These are phyloP conservation scores for Handroanthus guayacan DNA, from an alignment of 257 asterid genomes.

Conservation along the genomic window DNA sequence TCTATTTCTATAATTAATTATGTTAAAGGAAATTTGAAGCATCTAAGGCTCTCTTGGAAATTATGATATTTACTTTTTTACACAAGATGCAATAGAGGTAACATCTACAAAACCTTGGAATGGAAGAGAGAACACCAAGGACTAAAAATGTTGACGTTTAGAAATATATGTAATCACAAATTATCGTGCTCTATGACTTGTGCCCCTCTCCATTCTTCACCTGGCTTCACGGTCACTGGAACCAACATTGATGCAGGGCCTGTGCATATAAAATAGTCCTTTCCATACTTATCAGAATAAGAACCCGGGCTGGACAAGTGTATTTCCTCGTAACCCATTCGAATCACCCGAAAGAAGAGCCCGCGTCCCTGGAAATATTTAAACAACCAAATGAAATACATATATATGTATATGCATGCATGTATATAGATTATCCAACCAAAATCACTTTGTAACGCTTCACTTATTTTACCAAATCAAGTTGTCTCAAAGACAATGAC, in stretches of 20 bases:
- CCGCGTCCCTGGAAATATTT: slow-evolving; percentile 64
- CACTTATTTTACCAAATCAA: too few species aligned
- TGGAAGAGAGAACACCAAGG: not conserved
- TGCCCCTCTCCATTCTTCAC: slow-evolving; percentile 93
- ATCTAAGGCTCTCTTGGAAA: not conserved
- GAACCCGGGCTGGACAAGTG: slow-evolving; percentile 82
- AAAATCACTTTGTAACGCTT: too few species aligned
- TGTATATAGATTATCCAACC: not conserved
- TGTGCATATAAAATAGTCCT: slow-evolving; percentile 72
- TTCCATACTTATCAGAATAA: slow-evolving; percentile 52
- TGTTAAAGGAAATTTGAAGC: too few species aligned
- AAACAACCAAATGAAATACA: not conserved
- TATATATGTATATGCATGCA: not conserved
- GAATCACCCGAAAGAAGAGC: slow-evolving; percentile 74
- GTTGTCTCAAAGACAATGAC: too few species aligned
- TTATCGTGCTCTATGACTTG: slow-evolving; percentile 88
- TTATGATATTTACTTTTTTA: not conserved
- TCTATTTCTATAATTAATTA: not conserved
- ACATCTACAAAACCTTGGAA: not conserved
- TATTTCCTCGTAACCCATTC: slow-evolving; percentile 86
- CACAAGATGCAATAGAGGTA: not conserved
- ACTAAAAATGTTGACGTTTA: not conserved
- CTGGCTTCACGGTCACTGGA: slow-evolving; percentile 73
- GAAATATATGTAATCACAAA: slow-evolving; percentile 45
- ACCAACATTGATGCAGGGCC: slow-evolving; percentile 81